These are phyloP conservation scores for Evernia prunastri DNA, from an alignment of 495 filamentous ascomycete genomes.

Conservation along the genomic window DNA sequence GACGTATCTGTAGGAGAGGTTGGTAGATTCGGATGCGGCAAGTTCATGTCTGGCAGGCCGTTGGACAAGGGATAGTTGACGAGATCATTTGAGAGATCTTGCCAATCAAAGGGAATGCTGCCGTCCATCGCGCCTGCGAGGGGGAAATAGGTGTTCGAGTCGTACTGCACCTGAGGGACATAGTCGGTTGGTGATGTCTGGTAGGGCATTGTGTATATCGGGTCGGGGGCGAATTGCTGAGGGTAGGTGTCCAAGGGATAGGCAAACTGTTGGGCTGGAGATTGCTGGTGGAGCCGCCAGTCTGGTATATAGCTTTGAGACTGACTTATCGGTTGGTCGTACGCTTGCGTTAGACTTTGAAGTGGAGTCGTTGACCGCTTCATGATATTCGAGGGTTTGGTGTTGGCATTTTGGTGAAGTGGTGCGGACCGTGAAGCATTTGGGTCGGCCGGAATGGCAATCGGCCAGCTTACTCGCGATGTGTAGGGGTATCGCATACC, in stretches of 20 bases:
- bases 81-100: slow-evolving; percentile 59
- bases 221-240: slow-evolving; percentile 36
- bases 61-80: slow-evolving; percentile 45
- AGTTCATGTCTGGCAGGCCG: slow-evolving; percentile 36
- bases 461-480: slow-evolving; percentile 25
- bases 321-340: slow-evolving; percentile 30
- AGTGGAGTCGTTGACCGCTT: slow-evolving; percentile 32
- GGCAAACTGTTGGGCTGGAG: slow-evolving; percentile 33
- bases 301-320: slow-evolving; percentile 33
- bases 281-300: slow-evolving; percentile 40
- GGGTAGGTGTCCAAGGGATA: slow-evolving; percentile 35
- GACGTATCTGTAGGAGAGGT: slow-evolving; percentile 78
- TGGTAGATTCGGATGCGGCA: slow-evolving; percentile 33
- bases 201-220: slow-evolving; percentile 44
- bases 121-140: slow-evolving; percentile 58
- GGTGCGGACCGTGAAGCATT: slow-evolving; percentile 21
- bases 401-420: slow-evolving; percentile 20
- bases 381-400: slow-evolving; percentile 20
- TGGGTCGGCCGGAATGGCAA: slow-evolving; percentile 22
- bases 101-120: slow-evolving; percentile 61
- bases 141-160: slow-evolving; percentile 57
- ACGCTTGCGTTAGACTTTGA: slow-evolving; percentile 21
- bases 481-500: slow-evolving; percentile 21
- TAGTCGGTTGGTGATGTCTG: slow-evolving; percentile 62
- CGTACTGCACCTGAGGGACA: slow-evolving; percentile 59